These are phyloP conservation scores for Turnera subulata DNA, from an alignment of 345 rosid species.

Conservation along the genomic window DNA sequence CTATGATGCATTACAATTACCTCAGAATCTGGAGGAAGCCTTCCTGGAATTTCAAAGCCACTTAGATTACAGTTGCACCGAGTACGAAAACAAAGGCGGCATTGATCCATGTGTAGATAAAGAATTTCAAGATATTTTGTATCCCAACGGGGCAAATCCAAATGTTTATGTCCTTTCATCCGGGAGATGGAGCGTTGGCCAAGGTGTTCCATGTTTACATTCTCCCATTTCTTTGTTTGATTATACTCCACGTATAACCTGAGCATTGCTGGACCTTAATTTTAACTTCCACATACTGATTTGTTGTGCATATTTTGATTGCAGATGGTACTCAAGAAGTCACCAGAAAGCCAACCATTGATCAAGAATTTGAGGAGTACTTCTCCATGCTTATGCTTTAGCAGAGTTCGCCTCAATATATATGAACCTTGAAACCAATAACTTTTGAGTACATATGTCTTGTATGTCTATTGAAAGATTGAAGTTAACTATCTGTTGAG, in stretches of 20 bases:
- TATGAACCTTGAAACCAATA: not conserved
- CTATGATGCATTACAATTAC: slow-evolving; percentile 10
- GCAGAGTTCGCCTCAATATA: not conserved
- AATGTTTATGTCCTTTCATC: slow-evolving; percentile 53
- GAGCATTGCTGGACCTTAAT: not conserved
- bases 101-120: slow-evolving; percentile 40
- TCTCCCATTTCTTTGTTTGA: not conserved
- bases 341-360: slow-evolving; percentile 68
- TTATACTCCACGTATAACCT: not conserved
- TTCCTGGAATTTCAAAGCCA: slow-evolving; percentile 22
- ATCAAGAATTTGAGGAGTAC: slow-evolving; percentile 88
- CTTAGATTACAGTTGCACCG: slow-evolving; percentile 23
- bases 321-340: slow-evolving; percentile 39
- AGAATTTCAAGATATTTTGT: slow-evolving; percentile 39
- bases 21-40: slow-evolving; percentile 29
- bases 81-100: slow-evolving; percentile 27
- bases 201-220: slow-evolving; percentile 39
- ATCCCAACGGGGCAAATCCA: slow-evolving; percentile 32
- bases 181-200: slow-evolving; percentile 58
- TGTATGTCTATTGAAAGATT: slow-evolving; percentile 1
- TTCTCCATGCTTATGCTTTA: slow-evolving; percentile 77
- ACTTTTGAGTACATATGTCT: not conserved
- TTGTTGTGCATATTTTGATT: slow-evolving; percentile 7
- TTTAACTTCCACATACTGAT: slow-evolving; percentile 2
- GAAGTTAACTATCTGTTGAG: not conserved